phyloP scores from a whole-genome alignment of 371 early-diverging fungal genomes.

The Choanephora cucurbitarum region DNA sequence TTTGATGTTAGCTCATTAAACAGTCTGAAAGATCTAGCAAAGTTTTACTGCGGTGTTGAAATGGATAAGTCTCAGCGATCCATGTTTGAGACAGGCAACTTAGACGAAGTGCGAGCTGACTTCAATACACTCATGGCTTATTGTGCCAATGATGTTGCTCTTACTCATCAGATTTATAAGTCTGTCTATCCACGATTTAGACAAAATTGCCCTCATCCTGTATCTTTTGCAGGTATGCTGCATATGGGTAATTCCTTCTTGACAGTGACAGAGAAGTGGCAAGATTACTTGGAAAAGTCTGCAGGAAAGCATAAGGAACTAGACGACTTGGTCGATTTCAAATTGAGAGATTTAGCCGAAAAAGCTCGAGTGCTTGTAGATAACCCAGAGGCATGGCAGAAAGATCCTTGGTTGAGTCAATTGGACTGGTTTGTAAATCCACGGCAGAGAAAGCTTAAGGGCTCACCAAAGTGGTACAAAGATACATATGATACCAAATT shows the following conservation, averaged over 20 bases:
- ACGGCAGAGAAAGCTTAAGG: constrained; percentile 57
- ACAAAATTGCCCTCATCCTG: constrained; percentile 90
- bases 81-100: constrained; percentile 63
- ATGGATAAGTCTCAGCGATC: constrained; percentile 80
- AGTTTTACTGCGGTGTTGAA: constrained; percentile 71
- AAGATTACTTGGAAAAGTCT: constrained; percentile 59
- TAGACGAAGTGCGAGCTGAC: constrained; percentile 54
- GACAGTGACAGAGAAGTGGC: constrained; percentile 82
- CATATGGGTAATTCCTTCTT: constrained; percentile 88
- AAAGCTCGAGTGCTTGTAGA: constrained; percentile 55
- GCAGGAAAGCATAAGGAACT: constrained; percentile 61
- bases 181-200: constrained; percentile 72
- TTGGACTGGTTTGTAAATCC: constrained; percentile 80
- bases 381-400: constrained; percentile 34
- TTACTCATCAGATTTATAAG: constrained; percentile 77
- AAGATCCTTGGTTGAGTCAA: constrained; percentile 86
- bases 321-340: constrained; percentile 56
- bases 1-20: constrained; percentile 80
- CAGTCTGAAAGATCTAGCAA: constrained; percentile 76
- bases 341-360: constrained; percentile 68
- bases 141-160: constrained; percentile 88
- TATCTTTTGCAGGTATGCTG: constrained; percentile 89
- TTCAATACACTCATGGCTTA: constrained; percentile 78
- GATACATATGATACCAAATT: constrained; percentile 70
- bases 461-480: constrained; percentile 88